phyloP scores from a whole-genome alignment of 1,139 yeast genomes.

The Yamadazyma mexicana region DNA sequence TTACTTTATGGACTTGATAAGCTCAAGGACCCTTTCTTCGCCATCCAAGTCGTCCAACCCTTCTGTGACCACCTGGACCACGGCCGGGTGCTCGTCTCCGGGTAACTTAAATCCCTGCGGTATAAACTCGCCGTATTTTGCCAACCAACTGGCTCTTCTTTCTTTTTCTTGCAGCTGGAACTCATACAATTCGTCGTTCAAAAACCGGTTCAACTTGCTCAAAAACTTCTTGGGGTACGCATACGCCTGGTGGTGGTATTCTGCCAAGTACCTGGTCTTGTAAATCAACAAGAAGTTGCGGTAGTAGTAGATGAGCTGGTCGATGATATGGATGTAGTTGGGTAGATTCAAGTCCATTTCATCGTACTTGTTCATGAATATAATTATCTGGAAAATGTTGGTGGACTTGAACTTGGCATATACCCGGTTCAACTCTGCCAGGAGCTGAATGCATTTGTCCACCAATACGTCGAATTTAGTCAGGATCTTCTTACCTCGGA shows the following conservation, averaged over 20 bases:
- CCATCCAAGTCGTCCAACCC: conserved; percentile 29
- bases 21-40: conserved; percentile 26
- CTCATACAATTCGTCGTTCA: conserved; percentile 33
- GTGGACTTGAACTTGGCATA: conserved; percentile 25
- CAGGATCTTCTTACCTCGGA: conserved; percentile 28
- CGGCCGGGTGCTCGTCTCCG: conserved; percentile 41
- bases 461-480: conserved; percentile 7
- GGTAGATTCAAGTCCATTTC: conserved; percentile 17
- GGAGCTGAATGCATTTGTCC: conserved; percentile 7
- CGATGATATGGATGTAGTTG: conserved; percentile 26
- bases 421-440: conserved; percentile 6
- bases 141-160: conserved; percentile 38
- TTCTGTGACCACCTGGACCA: conserved; percentile 45
- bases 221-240: conserved; percentile 41
- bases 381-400: conserved; percentile 25
- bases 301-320: conserved; percentile 38
- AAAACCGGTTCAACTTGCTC: conserved; percentile 29
- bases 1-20: conserved; percentile 16
- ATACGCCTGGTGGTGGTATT: conserved; percentile 42
- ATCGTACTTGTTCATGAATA: conserved; percentile 21
- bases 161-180: conserved; percentile 38
- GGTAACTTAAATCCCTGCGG: conserved; percentile 44
- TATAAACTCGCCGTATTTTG: conserved; percentile 37
- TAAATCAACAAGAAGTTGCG: conserved; percentile 34
- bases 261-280: conserved; percentile 38